Evolutionary conservation across 768 basidiomycete genomes (phyloP), one percentile per base, ranked within the genome.

Genomic region (Daedaleopsis sinensis): DNA sequence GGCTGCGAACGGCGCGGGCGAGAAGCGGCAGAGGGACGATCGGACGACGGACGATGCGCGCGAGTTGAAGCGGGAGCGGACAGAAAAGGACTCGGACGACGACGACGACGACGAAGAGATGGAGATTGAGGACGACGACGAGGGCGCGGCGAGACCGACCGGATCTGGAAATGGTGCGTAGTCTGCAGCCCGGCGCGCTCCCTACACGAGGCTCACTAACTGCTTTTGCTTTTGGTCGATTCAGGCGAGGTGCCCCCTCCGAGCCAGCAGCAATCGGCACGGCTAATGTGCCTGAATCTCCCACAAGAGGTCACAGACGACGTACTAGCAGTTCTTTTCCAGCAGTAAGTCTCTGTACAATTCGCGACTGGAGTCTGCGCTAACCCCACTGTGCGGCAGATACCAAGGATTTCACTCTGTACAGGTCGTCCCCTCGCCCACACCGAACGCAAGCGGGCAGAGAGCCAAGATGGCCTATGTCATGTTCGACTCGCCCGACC

Each of bases 61-160:
- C 52, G 79, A 78, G 47, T 66, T 80, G 27, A 96, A 96, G 78
- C 84, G 87, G 63, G 85, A 87, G 68, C 92, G 86, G 73, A 77
- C 80, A 47, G 84, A 84, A 32, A 65, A 70, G 51, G 87, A 32
- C 27, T 32, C 27, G 27, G 27, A 42, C 39, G 39, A 82, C 55
- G 85, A 86, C 13, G 77, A 78, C 15, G 84, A 92, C 64, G 94
- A 87, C 57, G 90, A 90, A 71, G 93, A 94, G 77, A 96, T 96
- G 89, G 94, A 96, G 77, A 93, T 94, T 69, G 94, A 95, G 62
- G 93, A 95, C 52, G 94, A 97, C 50, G 90, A 92, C 49, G 88
- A 90, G 39, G 76, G 77, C 50, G 51, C 65, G 39, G 18, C 39
- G 52, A 70, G 65, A 57, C 61, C 62, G 43, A 43, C 43, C 27